Conservation (phyloP, 129 eudicot species). For the Tagetes erecta region DNA sequence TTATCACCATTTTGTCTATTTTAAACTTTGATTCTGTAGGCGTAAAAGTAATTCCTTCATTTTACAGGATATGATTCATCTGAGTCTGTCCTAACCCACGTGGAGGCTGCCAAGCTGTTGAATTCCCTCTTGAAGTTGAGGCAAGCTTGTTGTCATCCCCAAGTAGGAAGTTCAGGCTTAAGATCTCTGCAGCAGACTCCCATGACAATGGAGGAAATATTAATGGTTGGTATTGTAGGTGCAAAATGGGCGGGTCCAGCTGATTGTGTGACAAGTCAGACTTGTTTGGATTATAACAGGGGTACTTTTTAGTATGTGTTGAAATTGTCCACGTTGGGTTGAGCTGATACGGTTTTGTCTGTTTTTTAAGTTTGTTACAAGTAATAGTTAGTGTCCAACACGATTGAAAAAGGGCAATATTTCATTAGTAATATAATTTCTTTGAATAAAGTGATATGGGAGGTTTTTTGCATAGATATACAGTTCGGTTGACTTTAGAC, state of each 20-base stretch:
- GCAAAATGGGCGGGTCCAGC: constrained; percentile 10
- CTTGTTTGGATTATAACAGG: constrained; percentile 3
- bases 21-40: constrained; percentile 20
- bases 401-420: neutral
- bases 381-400: constrained; percentile 5
- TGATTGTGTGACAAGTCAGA: neutral
- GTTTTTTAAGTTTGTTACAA: neutral
- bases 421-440: neutral
- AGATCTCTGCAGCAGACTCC: constrained; percentile 90
- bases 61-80: constrained; percentile 50
- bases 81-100: constrained; percentile 63
- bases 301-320: neutral
- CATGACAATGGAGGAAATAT: constrained; percentile 97
- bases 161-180: constrained; percentile 95
- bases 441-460: neutral
- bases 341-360: neutral
- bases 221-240: constrained; percentile 50
- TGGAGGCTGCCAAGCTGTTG: constrained; percentile 86
- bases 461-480: neutral
- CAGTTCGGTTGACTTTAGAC: neutral
- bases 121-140: constrained; percentile 94
- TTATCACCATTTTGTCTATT: neutral
- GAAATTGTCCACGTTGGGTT: neutral
- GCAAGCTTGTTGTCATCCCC: constrained; percentile 99
- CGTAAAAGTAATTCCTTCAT: constrained; percentile 10